Evolutionary conservation across 139 green algal genomes (phyloP).

Genomic region (Chlorella sorokiniana): DNA sequence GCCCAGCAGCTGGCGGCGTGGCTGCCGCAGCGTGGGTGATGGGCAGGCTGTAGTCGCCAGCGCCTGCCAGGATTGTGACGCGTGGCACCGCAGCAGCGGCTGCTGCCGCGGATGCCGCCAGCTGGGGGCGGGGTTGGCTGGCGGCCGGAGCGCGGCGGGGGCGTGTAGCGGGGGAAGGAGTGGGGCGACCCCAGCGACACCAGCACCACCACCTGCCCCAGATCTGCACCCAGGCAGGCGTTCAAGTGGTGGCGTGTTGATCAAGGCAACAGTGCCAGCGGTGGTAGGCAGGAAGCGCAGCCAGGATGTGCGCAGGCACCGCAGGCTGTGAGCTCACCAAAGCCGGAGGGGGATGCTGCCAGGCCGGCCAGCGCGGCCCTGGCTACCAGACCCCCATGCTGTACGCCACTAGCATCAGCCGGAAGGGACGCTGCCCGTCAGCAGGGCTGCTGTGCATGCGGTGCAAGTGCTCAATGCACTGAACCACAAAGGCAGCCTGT

Average conservation of each 20-base stretch:
- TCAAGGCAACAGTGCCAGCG: neutral
- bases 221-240: conserved; percentile 2
- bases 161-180: conserved; percentile 25
- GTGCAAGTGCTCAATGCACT: conserved; percentile 20
- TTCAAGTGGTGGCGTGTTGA: neutral
- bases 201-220: conserved; percentile 5
- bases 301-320: neutral
- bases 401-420: conserved; percentile 25
- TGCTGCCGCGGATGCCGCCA: neutral
- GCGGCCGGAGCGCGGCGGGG: neutral
- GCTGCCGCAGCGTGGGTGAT: neutral
- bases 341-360: neutral
- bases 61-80: conserved; percentile 4
- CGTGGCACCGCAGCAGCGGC: neutral
- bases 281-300: neutral
- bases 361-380: neutral
- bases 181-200: conserved; percentile 14
- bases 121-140: no score
- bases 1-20: neutral
- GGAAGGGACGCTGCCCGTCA: conserved; percentile 9
- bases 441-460: neutral
- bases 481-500: conserved; percentile 8
- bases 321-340: neutral
- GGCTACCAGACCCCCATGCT: conserved; percentile 37
- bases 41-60: conserved; percentile 15